Conservation (phyloP, 2,329 filamentous ascomycete species). For the Talaromyces verruculosus region DNA sequence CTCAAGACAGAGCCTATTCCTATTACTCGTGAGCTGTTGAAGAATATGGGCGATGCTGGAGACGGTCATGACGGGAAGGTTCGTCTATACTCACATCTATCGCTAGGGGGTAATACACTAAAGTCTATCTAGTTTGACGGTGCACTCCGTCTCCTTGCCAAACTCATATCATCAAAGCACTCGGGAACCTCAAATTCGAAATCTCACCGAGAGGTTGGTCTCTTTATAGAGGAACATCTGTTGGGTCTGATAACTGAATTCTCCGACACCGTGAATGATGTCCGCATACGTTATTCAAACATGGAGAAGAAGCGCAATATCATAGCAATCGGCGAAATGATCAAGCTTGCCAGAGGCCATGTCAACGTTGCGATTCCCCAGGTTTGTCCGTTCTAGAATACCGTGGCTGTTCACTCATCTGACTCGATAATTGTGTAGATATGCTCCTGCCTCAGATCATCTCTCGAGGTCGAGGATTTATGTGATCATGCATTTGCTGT, state of each 20-base stretch:
- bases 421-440: conserved; percentile 57
- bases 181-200: conserved; percentile 48
- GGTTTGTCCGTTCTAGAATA: conserved; percentile 49
- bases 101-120: neutral
- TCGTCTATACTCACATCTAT: neutral
- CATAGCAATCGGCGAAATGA: conserved; percentile 82
- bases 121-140: conserved; percentile 46
- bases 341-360: conserved; percentile 70
- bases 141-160: conserved; percentile 52
- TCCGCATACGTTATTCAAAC: conserved; percentile 55
- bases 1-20: conserved; percentile 72
- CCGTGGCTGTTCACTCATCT: conserved; percentile 2
- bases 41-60: conserved; percentile 69
- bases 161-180: conserved; percentile 53
- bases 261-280: conserved; percentile 74
- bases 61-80: conserved; percentile 57
- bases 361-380: conserved; percentile 81
- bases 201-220: conserved; percentile 61
- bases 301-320: conserved; percentile 76
- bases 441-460: conserved; percentile 85
- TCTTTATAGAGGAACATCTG: conserved; percentile 79
- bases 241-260: conserved; percentile 84
- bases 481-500: conserved; percentile 76
- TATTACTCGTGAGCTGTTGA: conserved; percentile 78
- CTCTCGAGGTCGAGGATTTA: conserved; percentile 72